Percentiles rank a stretch among this genome's conserved stretches.
Conservation (phyloP, 208 protist species). For the Wallacemonas sp. region DNA sequence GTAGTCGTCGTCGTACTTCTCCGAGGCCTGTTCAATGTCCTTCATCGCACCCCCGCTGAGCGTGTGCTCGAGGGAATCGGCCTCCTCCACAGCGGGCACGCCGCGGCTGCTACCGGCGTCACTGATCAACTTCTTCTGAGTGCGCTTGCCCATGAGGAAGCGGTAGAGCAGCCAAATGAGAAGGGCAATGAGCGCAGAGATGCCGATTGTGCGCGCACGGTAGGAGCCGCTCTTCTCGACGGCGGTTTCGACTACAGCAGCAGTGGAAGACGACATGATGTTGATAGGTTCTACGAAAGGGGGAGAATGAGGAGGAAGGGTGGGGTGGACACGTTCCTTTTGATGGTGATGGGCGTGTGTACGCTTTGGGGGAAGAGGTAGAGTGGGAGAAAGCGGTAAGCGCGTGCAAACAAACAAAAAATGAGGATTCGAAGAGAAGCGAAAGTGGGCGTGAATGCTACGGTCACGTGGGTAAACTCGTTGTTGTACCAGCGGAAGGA, state of each 20-base stretch:
- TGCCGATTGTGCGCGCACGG: background rate
- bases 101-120: background rate
- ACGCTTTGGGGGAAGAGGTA: too few relatives aligned
- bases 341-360: too few relatives aligned
- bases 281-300: background rate
- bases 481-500: too few relatives aligned
- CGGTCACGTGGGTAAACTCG: too few relatives aligned
- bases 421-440: too few relatives aligned
- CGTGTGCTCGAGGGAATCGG: conserved; percentile 15
- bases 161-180: conserved; percentile 23
- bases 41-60: conserved; percentile 19
- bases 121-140: background rate
- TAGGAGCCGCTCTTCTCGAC: background rate
- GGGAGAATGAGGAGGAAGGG: background rate
- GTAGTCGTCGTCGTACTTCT: conserved; percentile 30
- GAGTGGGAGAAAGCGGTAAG: too few relatives aligned
- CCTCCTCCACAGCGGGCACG: background rate
- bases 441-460: too few relatives aligned
- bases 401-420: too few relatives aligned
- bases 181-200: conserved; percentile 23
- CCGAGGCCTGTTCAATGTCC: conserved; percentile 20
- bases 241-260: background rate
- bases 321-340: too few relatives aligned
- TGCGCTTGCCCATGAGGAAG: background rate
- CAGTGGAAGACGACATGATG: background rate